These are phyloP conservation scores for Solanum phureja DNA, from an alignment of 257 asterid genomes.

Conservation along the genomic window DNA sequence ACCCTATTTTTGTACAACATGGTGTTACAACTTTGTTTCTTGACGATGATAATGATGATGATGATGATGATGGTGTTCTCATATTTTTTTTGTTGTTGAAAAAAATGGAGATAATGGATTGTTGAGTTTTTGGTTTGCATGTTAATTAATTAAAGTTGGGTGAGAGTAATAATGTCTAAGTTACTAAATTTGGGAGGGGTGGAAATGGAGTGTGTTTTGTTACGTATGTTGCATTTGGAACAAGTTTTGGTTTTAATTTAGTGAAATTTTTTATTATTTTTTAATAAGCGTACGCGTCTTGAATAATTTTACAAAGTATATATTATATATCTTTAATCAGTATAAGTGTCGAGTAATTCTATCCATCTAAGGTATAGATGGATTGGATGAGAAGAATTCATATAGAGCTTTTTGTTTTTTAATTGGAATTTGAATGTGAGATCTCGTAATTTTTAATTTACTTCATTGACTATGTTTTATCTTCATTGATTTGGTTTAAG, in stretches of 20 bases:
- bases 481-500: neutral
- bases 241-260: neutral
- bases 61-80: constrained; percentile 2
- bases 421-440: neutral
- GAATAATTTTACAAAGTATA: neutral
- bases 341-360: neutral
- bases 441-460: neutral
- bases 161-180: neutral
- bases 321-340: neutral
- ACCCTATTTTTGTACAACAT: constrained; percentile 19
- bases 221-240: neutral
- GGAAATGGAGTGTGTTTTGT: neutral
- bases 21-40: neutral
- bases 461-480: neutral
- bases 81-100: neutral
- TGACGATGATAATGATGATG: neutral
- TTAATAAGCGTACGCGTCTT: neutral
- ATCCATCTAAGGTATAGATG: neutral
- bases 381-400: neutral
- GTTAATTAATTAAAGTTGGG: neutral
- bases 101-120: neutral
- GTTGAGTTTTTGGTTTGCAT: neutral
- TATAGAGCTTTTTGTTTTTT: neutral
- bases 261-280: neutral
- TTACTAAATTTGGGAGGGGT: neutral